Base-by-base conservation (phyloP, 768 basidiomycete species). In the Phanerochaete sordida region DNA sequence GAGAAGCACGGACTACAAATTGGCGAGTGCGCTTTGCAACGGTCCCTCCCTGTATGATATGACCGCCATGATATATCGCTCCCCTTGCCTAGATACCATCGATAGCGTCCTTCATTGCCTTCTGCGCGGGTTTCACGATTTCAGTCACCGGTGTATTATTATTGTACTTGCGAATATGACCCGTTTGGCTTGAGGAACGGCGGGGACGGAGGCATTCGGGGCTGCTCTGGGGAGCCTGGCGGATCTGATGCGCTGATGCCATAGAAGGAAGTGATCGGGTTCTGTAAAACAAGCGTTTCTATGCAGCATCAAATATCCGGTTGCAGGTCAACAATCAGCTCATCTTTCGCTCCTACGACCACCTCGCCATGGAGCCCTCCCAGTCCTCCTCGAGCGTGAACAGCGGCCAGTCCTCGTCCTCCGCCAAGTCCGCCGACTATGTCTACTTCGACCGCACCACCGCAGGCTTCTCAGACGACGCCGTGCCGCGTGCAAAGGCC, bases 381-480 rank as follows among this genome's bases (percentile, higher is more conserved):
- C 65, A 62, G 56, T 51, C 27, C 50, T 65, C 65, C 64, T 63
- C 70, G 54, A 65, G 66, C 60, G 57, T 61, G 26, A 44, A 62
- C 57, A 60, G 37, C 60, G 35, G 64, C 61, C 62, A 67, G 59
- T 69, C 69, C 28, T 53, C 62, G 16, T 55, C 66, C 27, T 65
- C 70, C 13, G 58, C 69, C 16, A 80, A 81, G 66, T 75, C 76
- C 13, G 69, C 75, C 74, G 94, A 95, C 81, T 95, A 98, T 77
- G 93, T 97, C 51, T 93, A 91, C 76, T 99, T 99, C 73, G 88
- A 95, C 66, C 83, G 96, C 62, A 88, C 82, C 46, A 82, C 88
- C 1, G 72, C 78, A 52, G 84, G 83, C 37, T 93, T 96, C 73
- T 90, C 91, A 6, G 88, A 92, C 56, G 85, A 90, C 61, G 87